Evolutionary conservation across 805 yeast species (phyloP).

Genomic region (Ogataea ramenticola): DNA sequence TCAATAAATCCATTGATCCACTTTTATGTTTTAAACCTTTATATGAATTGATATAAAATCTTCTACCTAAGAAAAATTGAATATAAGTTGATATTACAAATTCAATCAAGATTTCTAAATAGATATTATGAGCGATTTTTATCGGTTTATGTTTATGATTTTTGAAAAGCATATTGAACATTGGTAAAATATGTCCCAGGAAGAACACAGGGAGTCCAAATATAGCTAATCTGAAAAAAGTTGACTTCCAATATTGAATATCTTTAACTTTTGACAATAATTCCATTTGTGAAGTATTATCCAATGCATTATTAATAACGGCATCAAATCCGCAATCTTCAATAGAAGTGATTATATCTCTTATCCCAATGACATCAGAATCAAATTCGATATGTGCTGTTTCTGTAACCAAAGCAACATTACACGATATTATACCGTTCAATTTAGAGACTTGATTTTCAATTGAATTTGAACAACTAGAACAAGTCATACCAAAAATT

Average conservation of each 20-base stretch:
- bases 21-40: slow-evolving; percentile 62
- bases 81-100: slow-evolving; percentile 50
- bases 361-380: slow-evolving; percentile 47
- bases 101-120: slow-evolving; percentile 56
- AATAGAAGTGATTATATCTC: slow-evolving; percentile 51
- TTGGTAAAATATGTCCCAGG: slow-evolving; percentile 43
- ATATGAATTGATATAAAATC: slow-evolving; percentile 59
- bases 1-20: slow-evolving; percentile 88
- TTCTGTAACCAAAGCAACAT: slow-evolving; percentile 46
- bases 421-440: slow-evolving; percentile 41
- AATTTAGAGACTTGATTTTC: slow-evolving; percentile 36
- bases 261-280: slow-evolving; percentile 65
- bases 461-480: slow-evolving; percentile 44
- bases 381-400: slow-evolving; percentile 49
- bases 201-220: slow-evolving; percentile 58
- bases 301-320: slow-evolving; percentile 36
- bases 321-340: slow-evolving; percentile 50
- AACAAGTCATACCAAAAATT: slow-evolving; percentile 57
- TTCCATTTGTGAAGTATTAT: slow-evolving; percentile 62
- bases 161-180: slow-evolving; percentile 15
- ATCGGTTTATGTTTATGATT: slow-evolving; percentile 5
- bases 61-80: slow-evolving; percentile 59
- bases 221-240: slow-evolving; percentile 41
- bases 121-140: slow-evolving; percentile 44
- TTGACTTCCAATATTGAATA: slow-evolving; percentile 60